Base-by-base conservation (phyloP, 2,329 filamentous ascomycete genomes). In the Colletotrichum lentis region DNA sequence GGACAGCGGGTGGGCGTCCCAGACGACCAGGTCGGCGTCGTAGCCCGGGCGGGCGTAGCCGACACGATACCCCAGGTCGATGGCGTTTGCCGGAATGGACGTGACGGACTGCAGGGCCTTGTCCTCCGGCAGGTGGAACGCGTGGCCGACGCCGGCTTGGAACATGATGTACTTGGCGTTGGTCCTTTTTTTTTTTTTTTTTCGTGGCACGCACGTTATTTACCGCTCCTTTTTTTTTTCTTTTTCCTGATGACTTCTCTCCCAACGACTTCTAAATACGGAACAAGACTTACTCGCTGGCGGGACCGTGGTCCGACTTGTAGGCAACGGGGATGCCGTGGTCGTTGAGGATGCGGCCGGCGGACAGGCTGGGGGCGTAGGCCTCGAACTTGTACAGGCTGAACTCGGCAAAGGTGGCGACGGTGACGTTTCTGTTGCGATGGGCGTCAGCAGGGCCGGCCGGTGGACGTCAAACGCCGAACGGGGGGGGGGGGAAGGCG, bases 21-120 rank as follows among this genome's bases (percentile, higher is more conserved):
- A 85, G 5, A 84, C 76, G 5, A 83, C 83, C 37, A 85, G 71
- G 64, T 85, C 83, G 16, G 82, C 83, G 71, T 85, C 83, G 64
- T 82, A 84, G 4, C 83, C 82, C 3, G 79, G 72, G 16, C 77
- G 77, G 10, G 75, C 75, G 65, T 80, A 83, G 3, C 83, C 83
- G 3, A 84, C 77, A 1, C 82, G 78, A 65, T 82, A 74, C 52
- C 78, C 78, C 31, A 82, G 75, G 41, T 81, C 78, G 1, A 84
- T 72, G 3, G 81, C 79, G 12, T 75, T 77, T 5, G 83, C 82
- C 4, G 83, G 82, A 1, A 82, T 75, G 3, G 80, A 83, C 0
- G 81, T 84, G 6, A 84, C 78, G 4, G 81, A 77, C 59, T 80
- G 77, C 16, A 84, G 68, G 20, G 82, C 80, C 46, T 79, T 77